phyloP scores from a whole-genome alignment of 257 asterid genomes.

The Solanum habrochaites region DNA sequence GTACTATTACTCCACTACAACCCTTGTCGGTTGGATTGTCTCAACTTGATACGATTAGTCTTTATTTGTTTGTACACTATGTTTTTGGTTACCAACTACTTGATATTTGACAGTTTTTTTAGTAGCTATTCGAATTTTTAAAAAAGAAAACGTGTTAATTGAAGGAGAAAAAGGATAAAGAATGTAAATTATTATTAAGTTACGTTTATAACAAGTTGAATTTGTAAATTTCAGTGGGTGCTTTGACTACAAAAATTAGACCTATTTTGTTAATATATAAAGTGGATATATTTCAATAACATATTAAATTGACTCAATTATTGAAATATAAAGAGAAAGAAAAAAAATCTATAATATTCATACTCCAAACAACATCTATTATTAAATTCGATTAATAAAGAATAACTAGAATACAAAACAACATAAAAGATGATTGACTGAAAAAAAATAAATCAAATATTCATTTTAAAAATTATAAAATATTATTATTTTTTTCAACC shows the following conservation, averaged over 20 bases:
- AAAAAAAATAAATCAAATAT: too few relatives aligned
- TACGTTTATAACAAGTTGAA: neutral
- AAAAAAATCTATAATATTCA: too few relatives aligned
- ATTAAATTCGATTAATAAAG: neutral
- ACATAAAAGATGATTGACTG: neutral
- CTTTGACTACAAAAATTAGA: neutral
- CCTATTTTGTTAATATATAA: too few relatives aligned
- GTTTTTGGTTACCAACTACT: neutral
- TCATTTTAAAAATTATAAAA: too few relatives aligned
- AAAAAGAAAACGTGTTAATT: neutral
- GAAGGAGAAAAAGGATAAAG: neutral
- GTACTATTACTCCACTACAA: too few relatives aligned
- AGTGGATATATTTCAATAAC: neutral
- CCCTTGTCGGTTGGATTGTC: too few relatives aligned
- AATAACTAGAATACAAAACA: neutral
- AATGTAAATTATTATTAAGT: neutral
- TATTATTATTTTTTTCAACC: fast-evolving
- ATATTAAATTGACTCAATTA: neutral
- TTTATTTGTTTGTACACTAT: neutral
- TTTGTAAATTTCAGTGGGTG: too few relatives aligned
- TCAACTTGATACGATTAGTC: neutral
- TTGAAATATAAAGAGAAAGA: neutral
- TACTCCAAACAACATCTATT: neutral
- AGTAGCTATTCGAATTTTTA: neutral
- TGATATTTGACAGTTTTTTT: neutral